phyloP scores from a whole-genome alignment of 495 filamentous ascomycete genomes.

The Aspergillus incahuasiensis region DNA sequence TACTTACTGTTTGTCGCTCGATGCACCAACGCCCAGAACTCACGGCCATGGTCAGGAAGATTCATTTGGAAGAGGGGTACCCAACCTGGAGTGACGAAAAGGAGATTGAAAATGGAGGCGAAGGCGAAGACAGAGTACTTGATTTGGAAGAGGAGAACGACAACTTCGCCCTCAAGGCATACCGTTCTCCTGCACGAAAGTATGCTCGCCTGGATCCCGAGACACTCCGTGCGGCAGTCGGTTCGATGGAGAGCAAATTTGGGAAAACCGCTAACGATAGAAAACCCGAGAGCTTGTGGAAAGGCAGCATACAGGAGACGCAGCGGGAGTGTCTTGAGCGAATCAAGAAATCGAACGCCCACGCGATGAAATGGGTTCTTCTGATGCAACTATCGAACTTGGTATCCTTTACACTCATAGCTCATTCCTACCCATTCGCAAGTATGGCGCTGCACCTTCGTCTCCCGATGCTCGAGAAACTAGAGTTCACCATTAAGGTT shows the following conservation, averaged over 20 bases:
- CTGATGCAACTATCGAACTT: neutral
- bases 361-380: neutral
- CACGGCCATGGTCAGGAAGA: neutral
- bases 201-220: too few relatives aligned
- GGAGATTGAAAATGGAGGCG: neutral
- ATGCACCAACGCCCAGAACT: neutral
- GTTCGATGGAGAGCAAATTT: neutral
- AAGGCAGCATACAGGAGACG: neutral
- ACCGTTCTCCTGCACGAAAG: too few relatives aligned
- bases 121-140: neutral
- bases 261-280: too few relatives aligned
- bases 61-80: neutral
- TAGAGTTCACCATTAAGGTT: neutral
- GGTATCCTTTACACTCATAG: neutral
- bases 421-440: neutral
- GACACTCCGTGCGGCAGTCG: neutral
- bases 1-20: neutral
- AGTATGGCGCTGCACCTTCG: neutral
- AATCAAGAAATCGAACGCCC: neutral
- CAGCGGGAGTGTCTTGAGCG: neutral
- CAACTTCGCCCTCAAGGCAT: too few relatives aligned
- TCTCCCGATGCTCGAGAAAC: neutral
- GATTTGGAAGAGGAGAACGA: neutral
- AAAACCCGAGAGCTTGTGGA: too few relatives aligned
- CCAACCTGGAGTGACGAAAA: neutral